Evolutionary conservation across 495 filamentous ascomycete genomes (phyloP), one percentile per base, ranked within the genome.

Genomic region (Neurospora africana): DNA sequence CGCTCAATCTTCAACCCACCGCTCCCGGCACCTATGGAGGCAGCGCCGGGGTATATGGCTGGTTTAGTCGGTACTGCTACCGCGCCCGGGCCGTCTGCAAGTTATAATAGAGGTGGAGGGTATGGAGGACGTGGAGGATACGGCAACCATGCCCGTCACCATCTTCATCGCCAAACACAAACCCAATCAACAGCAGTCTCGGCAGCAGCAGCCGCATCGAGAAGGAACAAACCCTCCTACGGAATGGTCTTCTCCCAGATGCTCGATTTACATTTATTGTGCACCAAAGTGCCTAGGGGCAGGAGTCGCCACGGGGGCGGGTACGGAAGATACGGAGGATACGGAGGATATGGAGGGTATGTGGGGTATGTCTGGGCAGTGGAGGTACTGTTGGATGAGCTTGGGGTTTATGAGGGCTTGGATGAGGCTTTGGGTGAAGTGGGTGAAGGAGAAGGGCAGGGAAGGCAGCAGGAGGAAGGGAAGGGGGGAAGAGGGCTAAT

Each of bases 371-470:
- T 73, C 7, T 84, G 83, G 82, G 78, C 80, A 9, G 79, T 84
- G 17, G 83, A 86, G 77, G 79, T 83, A n/a, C 58, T 86, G 73
- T 61, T 84, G 4, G 84, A 86, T 70, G 81, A 83, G 74, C 23
- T 81, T 9, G 82, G 82, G 30, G 73, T 78, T 15, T 82, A 74
- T 73, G 68, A 71, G 15, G 65, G 44, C 13, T 44, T 30, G 15
- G 53, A 68, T 3, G 37, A 2, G 13, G 0, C 19, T 65, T 65
- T 65, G 13, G 27, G 13, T 0, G n/a, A 9, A 6, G 21, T 3
- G 17, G 5, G 58, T 27, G 3, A 3, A 37, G 21, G 7, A 1
- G 8, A 30, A 15, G 11, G 76, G 78, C 71, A 72, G 36, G 67
- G 53, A 73, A 15, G 2, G 39, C 5, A 17, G 19, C 39, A 10